Conservation (phyloP, 202 grass and related monocot species). For the Musa balbisiana region DNA sequence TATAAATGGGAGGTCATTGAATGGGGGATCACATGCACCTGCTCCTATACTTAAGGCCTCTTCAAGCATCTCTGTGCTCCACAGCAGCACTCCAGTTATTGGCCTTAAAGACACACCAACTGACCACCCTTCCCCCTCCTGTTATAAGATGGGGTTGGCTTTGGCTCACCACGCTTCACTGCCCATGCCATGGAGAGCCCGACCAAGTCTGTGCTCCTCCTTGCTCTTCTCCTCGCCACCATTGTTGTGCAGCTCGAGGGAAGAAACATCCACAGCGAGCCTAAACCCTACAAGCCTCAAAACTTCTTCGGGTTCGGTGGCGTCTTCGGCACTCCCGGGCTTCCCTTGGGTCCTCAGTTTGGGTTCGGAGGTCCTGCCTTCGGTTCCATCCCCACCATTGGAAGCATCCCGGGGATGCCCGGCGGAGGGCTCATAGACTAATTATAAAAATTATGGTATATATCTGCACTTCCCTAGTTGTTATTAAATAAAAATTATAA, state of each 20-base stretch:
- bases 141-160: too few relatives aligned
- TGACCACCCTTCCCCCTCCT: too few relatives aligned
- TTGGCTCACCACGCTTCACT: too few relatives aligned
- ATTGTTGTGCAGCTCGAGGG: neutral
- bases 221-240: neutral
- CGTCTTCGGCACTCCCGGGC: neutral
- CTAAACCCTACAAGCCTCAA: neutral
- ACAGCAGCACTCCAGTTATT: too few relatives aligned
- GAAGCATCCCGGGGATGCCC: neutral
- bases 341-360: neutral
- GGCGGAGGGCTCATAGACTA: neutral
- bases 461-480: too few relatives aligned
- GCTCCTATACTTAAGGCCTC: too few relatives aligned
- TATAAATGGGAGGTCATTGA: too few relatives aligned
- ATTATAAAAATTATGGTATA: too few relatives aligned
- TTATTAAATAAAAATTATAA: too few relatives aligned
- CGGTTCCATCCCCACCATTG: neutral
- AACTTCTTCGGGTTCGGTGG: conserved; percentile 1
- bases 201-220: neutral
- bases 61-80: too few relatives aligned
- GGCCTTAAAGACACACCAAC: too few relatives aligned
- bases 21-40: too few relatives aligned
- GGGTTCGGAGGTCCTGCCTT: neutral
- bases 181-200: neutral
- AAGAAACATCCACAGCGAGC: neutral